These are phyloP conservation scores for Mycena vulgaris DNA, from an alignment of 768 basidiomycete genomes.

Conservation along the genomic window DNA sequence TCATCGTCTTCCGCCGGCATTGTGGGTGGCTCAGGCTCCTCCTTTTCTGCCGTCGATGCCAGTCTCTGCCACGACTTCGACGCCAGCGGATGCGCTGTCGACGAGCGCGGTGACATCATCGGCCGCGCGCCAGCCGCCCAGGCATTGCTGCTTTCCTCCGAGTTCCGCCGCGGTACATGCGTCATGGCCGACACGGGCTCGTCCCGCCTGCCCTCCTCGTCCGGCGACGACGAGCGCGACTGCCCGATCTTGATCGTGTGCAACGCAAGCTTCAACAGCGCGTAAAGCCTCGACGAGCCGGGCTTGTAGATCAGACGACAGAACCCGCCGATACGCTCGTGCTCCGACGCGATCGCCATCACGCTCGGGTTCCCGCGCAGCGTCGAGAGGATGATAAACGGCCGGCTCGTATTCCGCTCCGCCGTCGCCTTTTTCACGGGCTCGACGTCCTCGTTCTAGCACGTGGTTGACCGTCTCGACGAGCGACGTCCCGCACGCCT, in stretches of 20 bases:
- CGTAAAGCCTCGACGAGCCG: slow-evolving; percentile 81
- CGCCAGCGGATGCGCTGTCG: slow-evolving; percentile 60
- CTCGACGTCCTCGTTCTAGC: slow-evolving; percentile 86
- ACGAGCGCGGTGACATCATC: slow-evolving; percentile 66
- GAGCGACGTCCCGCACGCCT: slow-evolving; percentile 95
- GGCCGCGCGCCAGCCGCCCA: slow-evolving; percentile 56
- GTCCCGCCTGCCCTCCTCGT: background rate
- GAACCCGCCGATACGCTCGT: slow-evolving; percentile 88
- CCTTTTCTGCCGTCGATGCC: slow-evolving; percentile 52
- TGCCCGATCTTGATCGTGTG: slow-evolving; percentile 68
- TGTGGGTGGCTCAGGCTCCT: slow-evolving; percentile 48
- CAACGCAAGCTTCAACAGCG: slow-evolving; percentile 74
- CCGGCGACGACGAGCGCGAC: slow-evolving; percentile 46
- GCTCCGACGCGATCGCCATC: slow-evolving; percentile 75
- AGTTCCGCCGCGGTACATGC: slow-evolving; percentile 58
- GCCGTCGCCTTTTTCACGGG: slow-evolving; percentile 72
- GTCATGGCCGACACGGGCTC: background rate
- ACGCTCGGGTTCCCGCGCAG: slow-evolving; percentile 75
- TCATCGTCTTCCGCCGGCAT: slow-evolving; percentile 44
- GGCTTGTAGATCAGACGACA: slow-evolving; percentile 93
- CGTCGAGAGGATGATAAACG: slow-evolving; percentile 84
- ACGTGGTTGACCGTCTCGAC: slow-evolving; percentile 98
- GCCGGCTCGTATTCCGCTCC: slow-evolving; percentile 68
- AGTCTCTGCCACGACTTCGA: slow-evolving; percentile 52
- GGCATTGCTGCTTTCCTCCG: slow-evolving; percentile 58